Conservation (phyloP, 78 protist genomes). For the Dictyostelium firmibasis region DNA sequence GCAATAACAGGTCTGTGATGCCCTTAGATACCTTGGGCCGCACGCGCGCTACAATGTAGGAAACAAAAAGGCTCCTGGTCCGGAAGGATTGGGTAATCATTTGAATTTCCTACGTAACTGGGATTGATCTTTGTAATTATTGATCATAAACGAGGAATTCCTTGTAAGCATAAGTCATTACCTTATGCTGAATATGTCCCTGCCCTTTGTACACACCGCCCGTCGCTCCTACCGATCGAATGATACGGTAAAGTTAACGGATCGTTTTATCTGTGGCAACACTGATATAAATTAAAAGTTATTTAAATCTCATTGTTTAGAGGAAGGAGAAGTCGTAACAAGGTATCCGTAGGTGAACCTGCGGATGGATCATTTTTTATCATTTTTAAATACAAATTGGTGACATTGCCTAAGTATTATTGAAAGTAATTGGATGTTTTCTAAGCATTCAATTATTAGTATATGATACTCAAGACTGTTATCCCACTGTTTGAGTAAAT, state of each 20-base stretch:
- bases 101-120: conserved; percentile 80
- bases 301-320: conserved; percentile 88
- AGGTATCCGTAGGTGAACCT: conserved; percentile 84
- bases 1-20: conserved; percentile 94
- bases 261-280: conserved; percentile 14
- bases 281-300: conserved; percentile 35
- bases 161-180: conserved; percentile 93
- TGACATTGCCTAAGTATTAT: too few species aligned
- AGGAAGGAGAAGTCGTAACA: conserved; percentile 88
- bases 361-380: conserved; percentile 78
- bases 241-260: conserved; percentile 93
- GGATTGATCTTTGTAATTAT: conserved; percentile 92
- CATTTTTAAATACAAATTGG: neutral
- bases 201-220: conserved; percentile 97
- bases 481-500: too few species aligned
- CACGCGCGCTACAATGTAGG: conserved; percentile 94
- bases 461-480: too few species aligned
- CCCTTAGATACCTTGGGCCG: conserved; percentile 95
- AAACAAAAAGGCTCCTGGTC: conserved; percentile 74
- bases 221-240: conserved; percentile 96
- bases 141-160: conserved; percentile 92
- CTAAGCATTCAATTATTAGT: too few species aligned
- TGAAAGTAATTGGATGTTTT: too few species aligned
- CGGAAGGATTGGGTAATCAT: conserved; percentile 85
- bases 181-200: conserved; percentile 92